Percentiles rank a stretch among this genome's conserved stretches.
phyloP scores from a whole-genome alignment of 768 basidiomycete species.

The Leccinum olivaceopallidum region DNA sequence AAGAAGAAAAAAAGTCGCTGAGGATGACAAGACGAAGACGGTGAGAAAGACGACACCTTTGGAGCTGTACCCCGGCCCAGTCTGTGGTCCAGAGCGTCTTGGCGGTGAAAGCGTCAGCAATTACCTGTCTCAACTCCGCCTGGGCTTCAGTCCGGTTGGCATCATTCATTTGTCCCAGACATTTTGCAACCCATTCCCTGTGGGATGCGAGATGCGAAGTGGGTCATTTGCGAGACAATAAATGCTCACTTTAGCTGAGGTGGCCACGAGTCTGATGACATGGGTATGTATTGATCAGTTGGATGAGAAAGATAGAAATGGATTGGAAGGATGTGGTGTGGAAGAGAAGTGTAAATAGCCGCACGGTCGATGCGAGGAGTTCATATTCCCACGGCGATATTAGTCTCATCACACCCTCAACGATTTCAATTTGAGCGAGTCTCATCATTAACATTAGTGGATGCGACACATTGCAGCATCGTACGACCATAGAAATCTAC shows the following conservation, averaged over 20 bases:
- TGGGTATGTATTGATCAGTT: constrained; percentile 28
- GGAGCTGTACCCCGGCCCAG: constrained; percentile 85
- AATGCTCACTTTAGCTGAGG: constrained; percentile 68
- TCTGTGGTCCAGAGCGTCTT: constrained; percentile 91
- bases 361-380: not conserved
- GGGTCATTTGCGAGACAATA: not conserved
- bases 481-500: constrained; percentile 28
- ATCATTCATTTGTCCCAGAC: constrained; percentile 89
- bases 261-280: constrained; percentile 83
- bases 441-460: constrained; percentile 33
- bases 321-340: not conserved
- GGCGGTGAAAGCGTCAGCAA: constrained; percentile 86
- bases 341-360: constrained; percentile 11
- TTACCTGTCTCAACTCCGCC: constrained; percentile 94
- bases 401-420: not conserved
- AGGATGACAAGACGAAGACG: constrained; percentile 10
- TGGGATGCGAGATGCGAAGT: constrained; percentile 14
- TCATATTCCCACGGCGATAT: constrained; percentile 23
- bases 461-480: constrained; percentile 20
- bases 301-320: not conserved
- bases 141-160: constrained; percentile 86
- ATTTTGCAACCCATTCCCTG: constrained; percentile 96
- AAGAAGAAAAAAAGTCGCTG: constrained; percentile 18
- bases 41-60: constrained; percentile 54
- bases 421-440: constrained; percentile 3